Evolutionary conservation across 768 basidiomycete species (phyloP).

Genomic region (Leccinum imitatum): DNA sequence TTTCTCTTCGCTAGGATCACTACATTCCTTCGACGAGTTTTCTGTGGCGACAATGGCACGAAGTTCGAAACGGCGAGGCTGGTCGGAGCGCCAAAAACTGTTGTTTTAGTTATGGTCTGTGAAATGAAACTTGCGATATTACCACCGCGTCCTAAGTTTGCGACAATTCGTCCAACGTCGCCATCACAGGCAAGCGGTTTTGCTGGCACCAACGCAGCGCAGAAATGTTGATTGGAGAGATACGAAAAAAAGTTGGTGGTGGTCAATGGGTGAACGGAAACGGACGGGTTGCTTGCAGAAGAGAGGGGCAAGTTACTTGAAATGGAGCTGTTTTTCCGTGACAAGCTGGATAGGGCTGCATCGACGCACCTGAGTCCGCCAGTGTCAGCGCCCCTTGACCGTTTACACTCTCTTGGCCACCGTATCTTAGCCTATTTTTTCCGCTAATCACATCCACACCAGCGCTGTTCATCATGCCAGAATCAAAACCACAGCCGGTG

Average conservation of each 20-base stretch:
- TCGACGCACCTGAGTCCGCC: not conserved
- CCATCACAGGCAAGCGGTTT: not conserved
- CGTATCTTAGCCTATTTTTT: constrained; percentile 15
- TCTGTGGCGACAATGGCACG: not conserved
- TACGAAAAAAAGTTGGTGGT: not conserved
- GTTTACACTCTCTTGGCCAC: not conserved
- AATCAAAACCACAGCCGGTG: constrained; percentile 42
- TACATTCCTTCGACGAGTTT: not conserved
- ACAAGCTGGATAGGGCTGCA: not conserved
- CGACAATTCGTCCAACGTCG: no score
- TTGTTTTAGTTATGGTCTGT: not conserved
- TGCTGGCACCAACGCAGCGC: not conserved
- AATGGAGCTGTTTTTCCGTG: constrained; percentile 4
- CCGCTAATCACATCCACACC: constrained; percentile 6
- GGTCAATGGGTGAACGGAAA: not conserved
- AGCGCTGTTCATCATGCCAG: constrained; percentile 18
- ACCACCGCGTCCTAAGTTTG: not conserved
- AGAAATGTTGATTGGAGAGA: not conserved
- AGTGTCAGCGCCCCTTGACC: not conserved
- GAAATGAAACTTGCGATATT: not conserved
- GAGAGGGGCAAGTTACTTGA: constrained; percentile 3
- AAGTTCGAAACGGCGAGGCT: not conserved
- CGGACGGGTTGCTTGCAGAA: not conserved
- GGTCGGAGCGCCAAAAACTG: no score
- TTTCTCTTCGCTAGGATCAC: not conserved